Base-by-base conservation (phyloP, 306 rosid species). In the Vachellia pachyceras region DNA sequence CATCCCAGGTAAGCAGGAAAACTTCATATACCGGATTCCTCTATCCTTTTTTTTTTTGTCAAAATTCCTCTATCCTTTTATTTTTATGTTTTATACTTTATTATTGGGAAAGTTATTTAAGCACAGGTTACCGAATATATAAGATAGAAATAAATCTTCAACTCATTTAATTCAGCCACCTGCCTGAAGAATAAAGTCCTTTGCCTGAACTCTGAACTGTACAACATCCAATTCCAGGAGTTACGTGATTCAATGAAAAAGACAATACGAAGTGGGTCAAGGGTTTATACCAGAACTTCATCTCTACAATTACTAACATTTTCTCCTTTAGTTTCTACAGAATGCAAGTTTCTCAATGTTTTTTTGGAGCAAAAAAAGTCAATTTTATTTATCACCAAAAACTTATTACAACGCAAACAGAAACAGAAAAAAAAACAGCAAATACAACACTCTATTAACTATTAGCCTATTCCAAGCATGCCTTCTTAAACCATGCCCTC, bases 281-380 rank as follows among this genome's bases (percentile, higher is more conserved):
- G 10, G 40, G 8, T 70, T 68, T 46, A 60, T 70, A 25, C 70
- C 73, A 69, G 45, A 76, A 39, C 72, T 63, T 69, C 2, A 29
- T 22, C 72, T 54, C 29, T 17, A 73, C 35, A 78, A 50, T 79
- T 22, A 58, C 50, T 14, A 33, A 25, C 10, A 54, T 64, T 50
- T 44, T 77, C 54, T 50, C 66, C 72, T 35, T 55, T 29, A 35
- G 20, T 66, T 78, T 83, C 77, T 44, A 7, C 22, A 61, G 10
- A 73, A 42, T 18, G n/a, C 42, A 64, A 45, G 76, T 49, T 77
- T 49, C 52, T 40, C n/a, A 14, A 72, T 77, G 75, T 42, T 55
- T 29, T 29, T 29, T 29, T 29, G 33, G 33, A 29, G 33, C 33
- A 29, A 29, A 29, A 29, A 29, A 29, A 29, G 33, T 29, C 33